These are phyloP conservation scores for Cryptococcus deneoformans DNA, from an alignment of 1,284 basidiomycete genomes.

Conservation along the genomic window DNA sequence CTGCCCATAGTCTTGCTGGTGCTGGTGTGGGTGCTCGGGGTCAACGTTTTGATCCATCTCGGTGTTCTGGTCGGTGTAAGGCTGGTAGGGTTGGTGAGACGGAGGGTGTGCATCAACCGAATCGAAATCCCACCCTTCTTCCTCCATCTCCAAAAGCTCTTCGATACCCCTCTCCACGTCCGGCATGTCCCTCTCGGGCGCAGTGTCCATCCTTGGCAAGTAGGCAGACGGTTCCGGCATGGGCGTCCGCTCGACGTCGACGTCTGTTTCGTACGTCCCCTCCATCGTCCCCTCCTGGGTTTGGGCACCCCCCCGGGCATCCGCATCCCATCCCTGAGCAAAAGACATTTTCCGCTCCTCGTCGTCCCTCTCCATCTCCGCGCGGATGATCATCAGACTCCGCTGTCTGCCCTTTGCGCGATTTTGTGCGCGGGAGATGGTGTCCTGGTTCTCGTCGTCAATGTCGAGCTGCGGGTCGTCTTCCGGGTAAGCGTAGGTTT, in stretches of 20 bases:
- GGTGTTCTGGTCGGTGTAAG: too few species aligned
- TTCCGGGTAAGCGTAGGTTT: conserved; percentile 13
- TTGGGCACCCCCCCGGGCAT: background rate
- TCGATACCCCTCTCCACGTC: background rate
- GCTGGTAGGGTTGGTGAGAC: too few species aligned
- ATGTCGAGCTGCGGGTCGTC: conserved; percentile 15
- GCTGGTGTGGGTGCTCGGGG: too few species aligned
- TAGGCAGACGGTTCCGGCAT: background rate
- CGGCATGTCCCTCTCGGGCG: background rate
- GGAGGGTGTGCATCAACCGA: too few species aligned
- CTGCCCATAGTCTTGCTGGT: background rate
- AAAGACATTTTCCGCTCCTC: conserved; percentile 8
- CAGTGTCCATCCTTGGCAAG: background rate
- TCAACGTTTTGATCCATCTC: too few species aligned
- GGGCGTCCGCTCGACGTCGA: background rate
- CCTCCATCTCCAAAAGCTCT: background rate
- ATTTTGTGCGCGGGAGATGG: conserved; percentile 26
- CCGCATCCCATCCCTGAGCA: conserved; percentile 8
- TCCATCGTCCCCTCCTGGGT: background rate
- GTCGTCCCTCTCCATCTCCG: conserved; percentile 18
- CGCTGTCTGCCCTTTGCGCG: conserved; percentile 36
- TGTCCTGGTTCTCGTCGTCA: conserved; percentile 11
- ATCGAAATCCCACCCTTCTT: background rate
- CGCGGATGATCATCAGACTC: conserved; percentile 35
- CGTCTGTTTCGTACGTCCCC: background rate